Evolutionary conservation across 768 basidiomycete species (phyloP).

Genomic region (Scleroderma citrinum): DNA sequence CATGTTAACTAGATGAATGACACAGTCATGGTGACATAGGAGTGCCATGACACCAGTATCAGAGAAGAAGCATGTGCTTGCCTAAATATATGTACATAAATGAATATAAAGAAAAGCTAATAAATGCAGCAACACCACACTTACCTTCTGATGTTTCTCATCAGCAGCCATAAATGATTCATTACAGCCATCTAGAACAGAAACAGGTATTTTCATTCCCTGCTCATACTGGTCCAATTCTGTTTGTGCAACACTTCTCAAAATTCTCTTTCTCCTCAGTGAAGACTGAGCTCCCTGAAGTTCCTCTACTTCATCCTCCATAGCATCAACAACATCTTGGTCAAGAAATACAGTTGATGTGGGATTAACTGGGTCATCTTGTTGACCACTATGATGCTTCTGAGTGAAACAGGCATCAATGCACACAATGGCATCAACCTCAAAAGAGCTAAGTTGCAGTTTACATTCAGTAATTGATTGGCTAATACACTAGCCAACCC

Average conservation of each 20-base stretch:
- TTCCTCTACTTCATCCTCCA: not conserved
- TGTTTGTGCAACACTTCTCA: not conserved
- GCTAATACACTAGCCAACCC: not conserved
- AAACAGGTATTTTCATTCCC: conserved; percentile 21
- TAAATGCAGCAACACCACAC: too few relatives aligned
- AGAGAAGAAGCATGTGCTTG: conserved; percentile 12
- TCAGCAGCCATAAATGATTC: conserved; percentile 21
- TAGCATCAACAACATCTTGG: not conserved
- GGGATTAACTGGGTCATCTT: conserved; percentile 10
- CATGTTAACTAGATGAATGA: conserved; percentile 14
- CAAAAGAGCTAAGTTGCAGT: conserved; percentile 4
- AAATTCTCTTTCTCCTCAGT: not conserved
- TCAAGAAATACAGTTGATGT: conserved; percentile 16
- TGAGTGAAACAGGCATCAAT: conserved; percentile 33
- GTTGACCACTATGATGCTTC: conserved; percentile 15
- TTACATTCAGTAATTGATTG: not conserved
- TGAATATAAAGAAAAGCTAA: not conserved
- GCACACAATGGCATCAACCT: conserved; percentile 25
- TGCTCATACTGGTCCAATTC: conserved; percentile 13
- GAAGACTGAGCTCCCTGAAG: not conserved
- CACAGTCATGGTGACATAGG: conserved; percentile 17
- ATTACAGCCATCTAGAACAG: conserved; percentile 28
- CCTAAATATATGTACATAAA: conserved; percentile 1
- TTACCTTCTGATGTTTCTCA: conserved; percentile 7
- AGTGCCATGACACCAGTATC: conserved; percentile 20